Conservation (phyloP, 2,329 filamentous ascomycete genomes). For the Phaeosphaeria sp. region DNA sequence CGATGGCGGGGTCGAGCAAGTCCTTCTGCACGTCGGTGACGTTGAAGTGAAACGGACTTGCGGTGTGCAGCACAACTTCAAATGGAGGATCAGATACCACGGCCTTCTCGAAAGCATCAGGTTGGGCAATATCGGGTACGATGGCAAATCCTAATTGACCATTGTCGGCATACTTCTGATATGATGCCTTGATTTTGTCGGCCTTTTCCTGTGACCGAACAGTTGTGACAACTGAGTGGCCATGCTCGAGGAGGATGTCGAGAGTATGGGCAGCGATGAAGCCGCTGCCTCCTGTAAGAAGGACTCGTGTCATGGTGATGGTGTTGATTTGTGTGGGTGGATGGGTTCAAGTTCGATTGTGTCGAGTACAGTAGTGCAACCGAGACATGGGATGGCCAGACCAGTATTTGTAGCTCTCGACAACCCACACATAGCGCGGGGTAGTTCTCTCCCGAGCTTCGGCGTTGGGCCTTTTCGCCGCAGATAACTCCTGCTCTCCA, state of each 20-base stretch:
- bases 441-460: conserved; percentile 16
- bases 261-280: conserved; percentile 72
- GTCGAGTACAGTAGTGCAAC: background rate
- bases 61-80: conserved; percentile 65
- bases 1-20: conserved; percentile 66
- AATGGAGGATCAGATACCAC: conserved; percentile 69
- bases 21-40: conserved; percentile 74
- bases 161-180: conserved; percentile 57
- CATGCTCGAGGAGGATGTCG: conserved; percentile 62
- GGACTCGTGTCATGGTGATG: conserved; percentile 46
- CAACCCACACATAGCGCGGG: conserved; percentile 19
- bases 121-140: conserved; percentile 74
- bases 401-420: conserved; percentile 12
- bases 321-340: background rate
- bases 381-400: conserved; percentile 2
- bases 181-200: conserved; percentile 63
- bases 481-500: conserved; percentile 4
- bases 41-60: conserved; percentile 72
- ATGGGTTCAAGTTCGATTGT: background rate
- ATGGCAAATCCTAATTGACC: conserved; percentile 69
- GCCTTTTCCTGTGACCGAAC: conserved; percentile 68
- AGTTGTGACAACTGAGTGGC: conserved; percentile 67
- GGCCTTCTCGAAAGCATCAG: conserved; percentile 70
- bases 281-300: conserved; percentile 62
- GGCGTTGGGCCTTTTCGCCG: conserved; percentile 13